Evolutionary conservation across 148 eudicot species (phyloP).

Genomic region (Euryodendron excelsum): DNA sequence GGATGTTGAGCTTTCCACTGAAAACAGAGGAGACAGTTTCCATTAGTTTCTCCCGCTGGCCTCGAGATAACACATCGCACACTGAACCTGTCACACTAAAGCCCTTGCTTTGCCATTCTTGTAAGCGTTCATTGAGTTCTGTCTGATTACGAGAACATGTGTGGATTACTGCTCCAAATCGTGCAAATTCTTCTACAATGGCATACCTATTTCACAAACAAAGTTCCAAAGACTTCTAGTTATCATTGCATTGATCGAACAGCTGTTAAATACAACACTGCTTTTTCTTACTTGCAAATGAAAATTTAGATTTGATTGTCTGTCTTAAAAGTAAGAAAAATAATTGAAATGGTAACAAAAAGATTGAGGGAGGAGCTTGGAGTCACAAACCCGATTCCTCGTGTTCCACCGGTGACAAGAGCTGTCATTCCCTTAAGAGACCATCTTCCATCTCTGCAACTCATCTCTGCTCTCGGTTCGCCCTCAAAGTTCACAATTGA

Average conservation of each 20-base stretch:
- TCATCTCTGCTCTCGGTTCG: background rate
- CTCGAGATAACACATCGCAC: constrained; percentile 28
- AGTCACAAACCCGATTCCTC: constrained; percentile 43
- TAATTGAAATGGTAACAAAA: background rate
- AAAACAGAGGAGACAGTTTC: constrained; percentile 30
- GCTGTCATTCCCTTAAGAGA: constrained; percentile 39
- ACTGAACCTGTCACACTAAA: constrained; percentile 37
- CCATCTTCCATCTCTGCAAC: constrained; percentile 31
- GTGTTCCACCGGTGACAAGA: constrained; percentile 21
- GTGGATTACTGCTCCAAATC: constrained; percentile 35
- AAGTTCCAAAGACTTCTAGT: background rate
- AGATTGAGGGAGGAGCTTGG: background rate
- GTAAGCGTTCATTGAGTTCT: constrained; percentile 30
- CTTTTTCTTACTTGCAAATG: too few species aligned
- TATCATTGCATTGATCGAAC: background rate
- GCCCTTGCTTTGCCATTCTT: constrained; percentile 30
- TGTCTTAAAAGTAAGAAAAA: too few species aligned
- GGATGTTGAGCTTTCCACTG: constrained; percentile 42
- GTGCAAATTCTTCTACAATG: constrained; percentile 41
- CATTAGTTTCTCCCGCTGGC: constrained; percentile 35
- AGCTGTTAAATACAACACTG: too few species aligned
- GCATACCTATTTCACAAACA: constrained; percentile 23
- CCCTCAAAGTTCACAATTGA: background rate
- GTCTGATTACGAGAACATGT: constrained; percentile 37
- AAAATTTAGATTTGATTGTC: too few species aligned